Percentiles rank a stretch among this genome's conserved stretches.
phyloP scores from a whole-genome alignment of 345 rosid genomes.

The Lepidium didymum region DNA sequence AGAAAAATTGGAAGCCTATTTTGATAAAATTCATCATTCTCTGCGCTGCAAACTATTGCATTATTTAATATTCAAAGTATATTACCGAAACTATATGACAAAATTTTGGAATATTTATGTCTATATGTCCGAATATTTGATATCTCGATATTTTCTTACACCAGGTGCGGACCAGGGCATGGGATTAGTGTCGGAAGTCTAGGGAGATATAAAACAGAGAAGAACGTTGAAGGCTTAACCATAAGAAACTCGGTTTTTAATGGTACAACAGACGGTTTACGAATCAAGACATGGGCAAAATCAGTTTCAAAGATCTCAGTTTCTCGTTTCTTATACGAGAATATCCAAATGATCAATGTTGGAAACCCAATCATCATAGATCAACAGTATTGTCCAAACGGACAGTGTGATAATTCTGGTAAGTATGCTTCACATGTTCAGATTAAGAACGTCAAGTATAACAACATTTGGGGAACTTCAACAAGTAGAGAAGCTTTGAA shows the following conservation, averaged over 20 bases:
- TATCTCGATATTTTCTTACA: neutral
- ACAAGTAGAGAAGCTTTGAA: slow-evolving; percentile 22
- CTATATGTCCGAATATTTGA: neutral
- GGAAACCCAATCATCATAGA: slow-evolving; percentile 26
- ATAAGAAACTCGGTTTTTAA: slow-evolving; percentile 17
- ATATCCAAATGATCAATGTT: slow-evolving; percentile 25
- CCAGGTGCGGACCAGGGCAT: slow-evolving; percentile 34
- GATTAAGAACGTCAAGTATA: slow-evolving; percentile 22
- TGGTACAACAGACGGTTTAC: slow-evolving; percentile 24
- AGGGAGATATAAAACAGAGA: slow-evolving; percentile 1
- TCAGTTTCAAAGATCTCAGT: slow-evolving; percentile 3
- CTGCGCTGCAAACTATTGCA: too few species aligned
- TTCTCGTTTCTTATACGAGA: slow-evolving; percentile 21
- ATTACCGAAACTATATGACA: too few species aligned
- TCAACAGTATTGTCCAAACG: slow-evolving; percentile 27
- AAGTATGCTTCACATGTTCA: slow-evolving; percentile 33
- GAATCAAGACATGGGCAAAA: slow-evolving; percentile 29
- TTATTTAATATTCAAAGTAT: too few species aligned
- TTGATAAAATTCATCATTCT: too few species aligned
- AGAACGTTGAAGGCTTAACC: slow-evolving; percentile 10
- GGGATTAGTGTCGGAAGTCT: slow-evolving; percentile 32
- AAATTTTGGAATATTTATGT: too few species aligned
- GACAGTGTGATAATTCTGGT: slow-evolving; percentile 7
- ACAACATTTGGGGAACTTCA: slow-evolving; percentile 36
- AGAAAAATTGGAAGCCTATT: too few species aligned